Conservation (phyloP, 1,284 basidiomycete genomes). For the Ceratobasidium theobromae region DNA sequence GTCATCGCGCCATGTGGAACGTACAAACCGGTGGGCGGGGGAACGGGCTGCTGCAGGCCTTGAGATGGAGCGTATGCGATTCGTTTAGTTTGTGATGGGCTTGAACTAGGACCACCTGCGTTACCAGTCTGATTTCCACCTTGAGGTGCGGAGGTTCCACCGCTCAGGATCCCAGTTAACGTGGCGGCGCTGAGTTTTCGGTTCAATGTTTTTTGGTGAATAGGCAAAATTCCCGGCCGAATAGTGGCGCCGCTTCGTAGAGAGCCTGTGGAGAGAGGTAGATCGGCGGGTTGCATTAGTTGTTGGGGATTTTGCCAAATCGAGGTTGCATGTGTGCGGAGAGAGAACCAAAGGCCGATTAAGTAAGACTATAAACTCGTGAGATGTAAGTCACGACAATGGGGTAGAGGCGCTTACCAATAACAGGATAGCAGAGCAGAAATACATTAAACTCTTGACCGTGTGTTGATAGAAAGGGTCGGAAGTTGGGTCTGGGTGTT, state of each 20-base stretch:
- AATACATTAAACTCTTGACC: slow-evolving; percentile 92
- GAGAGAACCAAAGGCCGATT: slow-evolving; percentile 97
- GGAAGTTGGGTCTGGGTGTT: slow-evolving; percentile 86
- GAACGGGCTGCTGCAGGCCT: slow-evolving; percentile 7
- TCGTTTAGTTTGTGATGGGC: slow-evolving; percentile 5
- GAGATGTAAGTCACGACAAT: neutral
- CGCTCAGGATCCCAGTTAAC: slow-evolving; percentile 37
- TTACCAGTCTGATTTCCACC: neutral
- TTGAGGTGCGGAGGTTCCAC: neutral
- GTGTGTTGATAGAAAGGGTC: slow-evolving; percentile 98
- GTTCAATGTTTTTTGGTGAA: slow-evolving; percentile 44
- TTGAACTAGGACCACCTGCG: neutral
- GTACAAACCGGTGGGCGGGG: slow-evolving; percentile 7
- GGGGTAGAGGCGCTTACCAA: slow-evolving; percentile 64
- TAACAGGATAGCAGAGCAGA: slow-evolving; percentile 86
- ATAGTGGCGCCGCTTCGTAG: slow-evolving; percentile 50
- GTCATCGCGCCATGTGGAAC: slow-evolving; percentile 47
- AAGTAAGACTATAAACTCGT: slow-evolving; percentile 76
- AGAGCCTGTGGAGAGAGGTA: slow-evolving; percentile 46
- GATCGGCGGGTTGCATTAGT: slow-evolving; percentile 68
- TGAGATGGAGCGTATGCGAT: slow-evolving; percentile 22
- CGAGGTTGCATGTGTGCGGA: slow-evolving; percentile 96
- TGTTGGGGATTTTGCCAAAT: slow-evolving; percentile 99
- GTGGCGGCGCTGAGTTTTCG: slow-evolving; percentile 52
- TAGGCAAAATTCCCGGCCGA: slow-evolving; percentile 41